Base-by-base conservation (phyloP, 163 green algal species). In the Picocystis sp. region DNA sequence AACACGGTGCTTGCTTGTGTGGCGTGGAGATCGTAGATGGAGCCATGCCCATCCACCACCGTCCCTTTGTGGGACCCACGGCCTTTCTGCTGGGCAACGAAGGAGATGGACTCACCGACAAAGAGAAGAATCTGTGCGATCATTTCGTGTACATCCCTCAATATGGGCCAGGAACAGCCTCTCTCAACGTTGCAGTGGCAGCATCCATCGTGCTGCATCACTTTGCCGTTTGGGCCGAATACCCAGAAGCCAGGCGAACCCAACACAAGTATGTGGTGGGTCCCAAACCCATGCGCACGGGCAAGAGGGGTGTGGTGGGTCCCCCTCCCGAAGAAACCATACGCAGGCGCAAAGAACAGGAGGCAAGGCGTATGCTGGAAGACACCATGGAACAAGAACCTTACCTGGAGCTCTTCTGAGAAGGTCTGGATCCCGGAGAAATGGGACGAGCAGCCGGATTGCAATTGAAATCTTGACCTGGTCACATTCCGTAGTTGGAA, bases 141-240 rank as follows among this genome's bases (percentile, higher is more conserved):
- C 57, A 58, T 6, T 90, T 93, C 63, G 74, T 95, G 38, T 96
- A 96, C 73, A 97, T 97, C 8, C 71, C 70, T 38, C 84, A 94
- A 65, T 73, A 94, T 61, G 89, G 89, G 1, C 3, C 57, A 2
- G 89, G 89, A 9, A 97, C 89, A 1, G 89, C 89, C 0, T 92
- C 76, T 1, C 77, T 97, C 17, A 97, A 97, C 56, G 89, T 97
- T 13, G 74, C 85, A 0, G 81, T 94, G 3, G 89, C 89, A 1
- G 73, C 82, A 0, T 85, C 78, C 38, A 96, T 97, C 22, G 80
- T 95, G 23, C 75, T 97, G 49, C 88, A 96, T 52, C 80, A 93
- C 58, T 97, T 92, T 76, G 88, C 84, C 2, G 2, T 81, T 1
- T 93, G 80, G 79, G 83, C 82, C 12, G 66, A 65, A 3, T 83